A percentile compares a stretch with the other conserved stretches of the same genome.
phyloP scores from a whole-genome alignment of 805 yeast species.

The Pichia paraexigua region DNA sequence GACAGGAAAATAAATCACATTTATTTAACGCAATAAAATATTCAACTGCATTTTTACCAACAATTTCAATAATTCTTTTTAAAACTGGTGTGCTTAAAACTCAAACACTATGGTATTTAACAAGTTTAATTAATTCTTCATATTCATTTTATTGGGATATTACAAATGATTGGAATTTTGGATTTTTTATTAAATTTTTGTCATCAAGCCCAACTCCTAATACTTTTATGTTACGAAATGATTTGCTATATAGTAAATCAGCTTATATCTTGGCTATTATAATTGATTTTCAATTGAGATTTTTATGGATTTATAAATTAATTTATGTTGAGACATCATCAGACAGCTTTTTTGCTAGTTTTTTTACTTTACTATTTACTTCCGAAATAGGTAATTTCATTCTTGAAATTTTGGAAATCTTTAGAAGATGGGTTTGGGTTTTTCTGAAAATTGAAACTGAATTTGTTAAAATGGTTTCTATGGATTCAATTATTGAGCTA shows the following conservation, averaged over 20 bases:
- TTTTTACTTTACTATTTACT: slow-evolving; percentile 24
- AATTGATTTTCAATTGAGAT: slow-evolving; percentile 60
- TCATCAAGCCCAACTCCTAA: slow-evolving; percentile 10
- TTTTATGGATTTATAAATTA: slow-evolving; percentile 63
- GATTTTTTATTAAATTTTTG: slow-evolving; percentile 35
- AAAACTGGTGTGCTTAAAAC: slow-evolving; percentile 21
- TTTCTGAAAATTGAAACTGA: slow-evolving; percentile 79
- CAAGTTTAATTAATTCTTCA: slow-evolving; percentile 52
- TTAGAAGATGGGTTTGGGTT: slow-evolving; percentile 88
- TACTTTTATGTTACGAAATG: slow-evolving; percentile 23
- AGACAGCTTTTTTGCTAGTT: slow-evolving; percentile 8
- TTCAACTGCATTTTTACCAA: slow-evolving; percentile 49
- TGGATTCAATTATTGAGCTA: slow-evolving; percentile 16
- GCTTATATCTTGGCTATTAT: slow-evolving; percentile 51
- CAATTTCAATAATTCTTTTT: slow-evolving; percentile 29
- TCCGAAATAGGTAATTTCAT: slow-evolving; percentile 57
- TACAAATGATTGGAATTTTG: slow-evolving; percentile 79
- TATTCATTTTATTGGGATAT: slow-evolving; percentile 89
- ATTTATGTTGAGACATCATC: not conserved
- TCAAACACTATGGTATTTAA: slow-evolving; percentile 36
- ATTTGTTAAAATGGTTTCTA: slow-evolving; percentile 27
- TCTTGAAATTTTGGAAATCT: slow-evolving; percentile 65
- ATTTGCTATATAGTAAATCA: slow-evolving; percentile 23
- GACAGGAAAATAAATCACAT: slow-evolving; percentile 41
- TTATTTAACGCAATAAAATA: slow-evolving; percentile 72